These are phyloP conservation scores for Boletus sp. DNA, from an alignment of 768 basidiomycete species.

Conservation along the genomic window DNA sequence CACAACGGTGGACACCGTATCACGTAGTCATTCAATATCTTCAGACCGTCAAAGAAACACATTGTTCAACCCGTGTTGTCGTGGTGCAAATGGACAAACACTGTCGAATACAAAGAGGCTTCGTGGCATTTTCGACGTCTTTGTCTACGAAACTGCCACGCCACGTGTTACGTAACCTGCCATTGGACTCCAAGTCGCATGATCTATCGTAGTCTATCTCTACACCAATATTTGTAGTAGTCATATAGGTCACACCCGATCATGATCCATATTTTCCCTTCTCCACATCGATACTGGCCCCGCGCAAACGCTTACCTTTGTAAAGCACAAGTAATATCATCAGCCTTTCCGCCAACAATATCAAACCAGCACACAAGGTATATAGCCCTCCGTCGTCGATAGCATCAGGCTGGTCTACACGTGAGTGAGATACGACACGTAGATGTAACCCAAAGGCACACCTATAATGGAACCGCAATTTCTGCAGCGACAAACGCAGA, in stretches of 20 bases:
- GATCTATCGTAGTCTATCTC: neutral
- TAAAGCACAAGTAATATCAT: conserved; percentile 59
- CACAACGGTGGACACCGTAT: too few relatives aligned
- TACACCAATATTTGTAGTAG: neutral
- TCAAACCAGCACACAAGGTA: conserved; percentile 60
- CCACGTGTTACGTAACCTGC: too few relatives aligned
- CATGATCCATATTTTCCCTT: conserved; percentile 6
- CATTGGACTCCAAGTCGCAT: too few relatives aligned
- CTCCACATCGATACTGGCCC: conserved; percentile 47
- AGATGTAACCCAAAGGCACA: neutral
- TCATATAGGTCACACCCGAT: neutral
- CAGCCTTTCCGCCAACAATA: conserved; percentile 50
- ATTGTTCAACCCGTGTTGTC: too few relatives aligned
- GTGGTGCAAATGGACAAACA: too few relatives aligned
- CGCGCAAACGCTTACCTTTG: conserved; percentile 64
- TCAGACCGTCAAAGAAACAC: too few relatives aligned
- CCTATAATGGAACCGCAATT: conserved; percentile 72
- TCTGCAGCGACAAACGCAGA: conserved; percentile 70
- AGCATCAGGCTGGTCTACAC: conserved; percentile 45
- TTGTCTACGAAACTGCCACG: too few relatives aligned
- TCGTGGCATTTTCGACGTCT: too few relatives aligned
- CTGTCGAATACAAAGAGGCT: too few relatives aligned
- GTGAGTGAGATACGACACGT: neutral
- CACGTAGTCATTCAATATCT: too few relatives aligned
- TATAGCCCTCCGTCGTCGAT: conserved; percentile 84